phyloP scores from a whole-genome alignment of 495 filamentous ascomycete species.

The Paragyromitra xinjiangensis region DNA sequence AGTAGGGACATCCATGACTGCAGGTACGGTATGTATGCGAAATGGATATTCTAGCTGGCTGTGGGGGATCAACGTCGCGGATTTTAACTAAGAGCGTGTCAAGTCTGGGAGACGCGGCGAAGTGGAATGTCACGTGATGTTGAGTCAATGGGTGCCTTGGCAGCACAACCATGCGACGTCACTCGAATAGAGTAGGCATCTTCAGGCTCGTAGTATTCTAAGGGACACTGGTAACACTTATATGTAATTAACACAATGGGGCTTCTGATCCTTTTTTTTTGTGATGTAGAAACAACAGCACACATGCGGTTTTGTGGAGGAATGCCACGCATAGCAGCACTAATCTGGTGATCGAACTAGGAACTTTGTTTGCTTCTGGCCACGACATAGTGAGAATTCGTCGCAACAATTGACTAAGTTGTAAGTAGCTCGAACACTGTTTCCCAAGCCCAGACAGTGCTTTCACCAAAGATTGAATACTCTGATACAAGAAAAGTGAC shows the following conservation, averaged over 20 bases:
- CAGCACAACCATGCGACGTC: constrained; percentile 35
- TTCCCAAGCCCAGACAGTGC: too few species aligned
- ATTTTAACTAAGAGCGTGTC: constrained; percentile 23
- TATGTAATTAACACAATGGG: background rate
- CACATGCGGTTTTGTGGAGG: background rate
- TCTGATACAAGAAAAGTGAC: background rate
- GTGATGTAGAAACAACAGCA: background rate
- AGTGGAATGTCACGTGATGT: constrained; percentile 40
- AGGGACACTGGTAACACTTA: background rate
- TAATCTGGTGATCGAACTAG: too few species aligned
- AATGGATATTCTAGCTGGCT: constrained; percentile 10
- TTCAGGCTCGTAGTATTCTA: constrained; percentile 11
- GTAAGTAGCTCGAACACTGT: too few species aligned
- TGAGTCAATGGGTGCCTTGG: constrained; percentile 43
- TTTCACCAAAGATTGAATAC: background rate
- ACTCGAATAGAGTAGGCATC: constrained; percentile 6
- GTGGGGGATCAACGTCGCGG: constrained; percentile 6
- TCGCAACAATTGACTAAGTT: too few species aligned
- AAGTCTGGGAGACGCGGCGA: constrained; percentile 40
- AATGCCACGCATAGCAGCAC: background rate
- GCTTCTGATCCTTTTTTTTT: background rate
- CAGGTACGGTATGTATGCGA: background rate
- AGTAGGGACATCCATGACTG: constrained; percentile 13
- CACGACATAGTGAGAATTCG: too few species aligned
- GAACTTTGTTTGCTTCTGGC: too few species aligned